These are phyloP conservation scores for Vanilla planifolia DNA, from an alignment of 106 monocot genomes.

Conservation along the genomic window DNA sequence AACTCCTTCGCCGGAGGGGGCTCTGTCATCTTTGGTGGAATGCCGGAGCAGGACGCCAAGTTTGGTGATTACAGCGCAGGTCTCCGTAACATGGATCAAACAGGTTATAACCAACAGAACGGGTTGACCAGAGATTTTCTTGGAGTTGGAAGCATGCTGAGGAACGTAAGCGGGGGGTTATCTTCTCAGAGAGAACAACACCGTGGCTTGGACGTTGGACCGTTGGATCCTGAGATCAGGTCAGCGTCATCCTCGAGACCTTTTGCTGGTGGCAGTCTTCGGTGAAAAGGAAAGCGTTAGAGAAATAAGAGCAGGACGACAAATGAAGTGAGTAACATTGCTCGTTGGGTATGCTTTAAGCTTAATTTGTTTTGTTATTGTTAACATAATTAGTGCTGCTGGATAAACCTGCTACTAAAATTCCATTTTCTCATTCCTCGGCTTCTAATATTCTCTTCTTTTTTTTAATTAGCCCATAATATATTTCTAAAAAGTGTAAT, in stretches of 20 bases:
- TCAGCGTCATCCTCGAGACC: constrained; percentile 27
- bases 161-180: constrained; percentile 26
- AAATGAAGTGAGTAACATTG: background rate
- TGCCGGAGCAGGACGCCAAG: background rate
- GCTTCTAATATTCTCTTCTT: too few species aligned
- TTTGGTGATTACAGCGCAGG: constrained; percentile 25
- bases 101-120: constrained; percentile 35
- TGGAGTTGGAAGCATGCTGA: constrained; percentile 57
- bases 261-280: constrained; percentile 37
- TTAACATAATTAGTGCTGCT: too few species aligned
- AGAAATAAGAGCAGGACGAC: background rate
- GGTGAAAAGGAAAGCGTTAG: constrained; percentile 12
- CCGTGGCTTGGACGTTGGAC: constrained; percentile 30
- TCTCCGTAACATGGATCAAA: constrained; percentile 36
- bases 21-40: constrained; percentile 22
- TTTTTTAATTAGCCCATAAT: too few species aligned
- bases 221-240: constrained; percentile 46
- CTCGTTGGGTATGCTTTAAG: too few species aligned
- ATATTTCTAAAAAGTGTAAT: too few species aligned
- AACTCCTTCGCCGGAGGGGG: constrained; percentile 52
- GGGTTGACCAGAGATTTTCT: constrained; percentile 72
- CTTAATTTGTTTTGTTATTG: too few species aligned
- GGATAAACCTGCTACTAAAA: too few species aligned
- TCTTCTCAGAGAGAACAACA: constrained; percentile 35
- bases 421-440: too few species aligned